Base-by-base conservation (phyloP, 768 basidiomycete species). In the Auriscalpium vulgare region DNA sequence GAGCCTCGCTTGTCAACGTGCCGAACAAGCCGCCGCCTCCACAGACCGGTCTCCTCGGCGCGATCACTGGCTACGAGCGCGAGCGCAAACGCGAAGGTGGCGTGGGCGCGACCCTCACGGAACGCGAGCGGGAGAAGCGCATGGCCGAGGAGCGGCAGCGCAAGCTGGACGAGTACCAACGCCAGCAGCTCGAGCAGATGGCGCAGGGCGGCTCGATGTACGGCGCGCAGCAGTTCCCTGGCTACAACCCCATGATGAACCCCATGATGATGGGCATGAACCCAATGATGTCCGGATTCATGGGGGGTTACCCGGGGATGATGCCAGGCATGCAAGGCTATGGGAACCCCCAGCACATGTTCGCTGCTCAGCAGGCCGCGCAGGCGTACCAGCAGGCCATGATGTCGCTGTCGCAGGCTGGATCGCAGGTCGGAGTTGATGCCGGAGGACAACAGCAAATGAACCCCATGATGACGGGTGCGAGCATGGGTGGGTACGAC, bases 71-170 rank as follows among this genome's bases (percentile, higher is more conserved):
- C 9, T 93, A 97, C 68, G 93, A 99, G 70, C 81, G 91, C 52
- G 95, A 98, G 55, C 79, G 92, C 58, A 92, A 95, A 66, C 85
- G 93, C 34, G 94, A 95, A 56, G 95, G 97, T 51, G 95, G 95
- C 38, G 83, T 98, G 16, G 97, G 95, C 51, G 94, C 95, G 23
- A 82, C 93, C 2, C 72, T 99, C 63, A 98, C 97, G 0, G 95
- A 98, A 72, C 83, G 93, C 37, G 95, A 98, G 71, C 82, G 95
- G 45, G 95, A 98, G 65, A 88, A 90, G 68, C 79, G 95, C 37
- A 59, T 92, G 37, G 95, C 91, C 8, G 95, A 98, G 72, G 91
- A 95, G 62, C 79, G 94, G 50, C 93, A 95, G 67, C 81, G 95
- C 56, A 87, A 94, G 69, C 83, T 95, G 59, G 94, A 97, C 68